Evolutionary conservation across 805 yeast species (phyloP).

Genomic region (Maudiozyma serrabonitensis): DNA sequence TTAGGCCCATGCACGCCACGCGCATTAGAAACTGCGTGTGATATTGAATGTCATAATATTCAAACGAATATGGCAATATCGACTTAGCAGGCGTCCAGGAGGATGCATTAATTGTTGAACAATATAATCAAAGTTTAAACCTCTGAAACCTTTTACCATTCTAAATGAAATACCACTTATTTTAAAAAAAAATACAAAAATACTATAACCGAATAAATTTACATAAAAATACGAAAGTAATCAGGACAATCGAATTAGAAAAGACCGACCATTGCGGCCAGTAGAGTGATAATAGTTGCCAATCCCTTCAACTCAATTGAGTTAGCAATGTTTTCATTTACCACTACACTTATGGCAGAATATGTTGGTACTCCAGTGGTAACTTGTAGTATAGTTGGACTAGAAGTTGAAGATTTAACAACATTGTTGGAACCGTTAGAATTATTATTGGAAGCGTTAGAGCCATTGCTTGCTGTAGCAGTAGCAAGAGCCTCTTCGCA

Average conservation of each 20-base stretch:
- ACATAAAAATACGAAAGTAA: not conserved
- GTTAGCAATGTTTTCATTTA: slow-evolving; percentile 2
- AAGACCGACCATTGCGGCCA: not conserved
- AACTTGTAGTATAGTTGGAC: not conserved
- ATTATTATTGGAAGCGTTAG: slow-evolving; percentile 1
- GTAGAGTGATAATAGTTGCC: not conserved
- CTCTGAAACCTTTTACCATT: too few relatives aligned
- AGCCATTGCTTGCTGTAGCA: not conserved
- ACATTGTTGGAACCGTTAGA: not conserved
- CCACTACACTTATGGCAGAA: not conserved
- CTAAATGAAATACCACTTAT: too few relatives aligned
- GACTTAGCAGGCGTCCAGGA: too few relatives aligned
- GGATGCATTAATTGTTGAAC: too few relatives aligned
- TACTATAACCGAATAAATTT: not conserved
- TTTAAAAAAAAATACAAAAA: too few relatives aligned
- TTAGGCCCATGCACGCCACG: too few relatives aligned
- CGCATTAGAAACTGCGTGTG: too few relatives aligned
- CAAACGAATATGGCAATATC: too few relatives aligned
- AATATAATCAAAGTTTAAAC: too few relatives aligned
- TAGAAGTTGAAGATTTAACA: not conserved
- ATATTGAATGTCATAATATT: too few relatives aligned
- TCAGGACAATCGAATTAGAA: not conserved
- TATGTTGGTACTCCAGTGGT: not conserved
- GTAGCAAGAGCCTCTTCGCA: not conserved
- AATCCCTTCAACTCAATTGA: not conserved